Percentiles rank a stretch among this genome's conserved stretches.
These are phyloP conservation scores for Rhizopus arrhizus DNA, from an alignment of 371 early-diverging fungal genomes.

Conservation along the genomic window DNA sequence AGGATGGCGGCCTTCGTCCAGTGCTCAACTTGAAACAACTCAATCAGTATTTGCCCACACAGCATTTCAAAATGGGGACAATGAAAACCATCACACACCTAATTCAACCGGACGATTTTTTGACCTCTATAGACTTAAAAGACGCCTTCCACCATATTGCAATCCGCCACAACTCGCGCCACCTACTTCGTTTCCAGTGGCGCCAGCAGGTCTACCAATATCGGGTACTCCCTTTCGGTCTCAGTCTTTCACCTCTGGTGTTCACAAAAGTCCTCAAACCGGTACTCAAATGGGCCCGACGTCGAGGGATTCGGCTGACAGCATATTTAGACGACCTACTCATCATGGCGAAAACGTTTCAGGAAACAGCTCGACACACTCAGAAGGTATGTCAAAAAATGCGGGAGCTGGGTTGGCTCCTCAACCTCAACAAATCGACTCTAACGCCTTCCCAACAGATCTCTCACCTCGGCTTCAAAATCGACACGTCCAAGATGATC, in stretches of 20 bases:
- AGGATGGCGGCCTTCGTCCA: constrained; percentile 26
- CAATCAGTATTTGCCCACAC: constrained; percentile 19
- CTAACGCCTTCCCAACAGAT: no score
- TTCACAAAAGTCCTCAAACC: constrained; percentile 43
- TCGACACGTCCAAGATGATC: no score
- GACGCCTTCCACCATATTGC: constrained; percentile 30
- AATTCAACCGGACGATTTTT: constrained; percentile 23
- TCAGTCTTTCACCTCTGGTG: constrained; percentile 43
- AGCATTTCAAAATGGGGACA: constrained; percentile 28
- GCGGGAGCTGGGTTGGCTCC: no score
- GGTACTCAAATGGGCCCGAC: constrained; percentile 32
- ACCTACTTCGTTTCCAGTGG: constrained; percentile 49
- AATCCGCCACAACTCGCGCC: constrained; percentile 13
- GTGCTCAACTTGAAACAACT: constrained; percentile 27
- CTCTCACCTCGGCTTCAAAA: constrained; percentile 1
- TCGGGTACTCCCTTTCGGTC: constrained; percentile 46
- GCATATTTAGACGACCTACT: constrained; percentile 14
- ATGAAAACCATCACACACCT: constrained; percentile 20
- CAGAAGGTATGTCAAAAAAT: no score
- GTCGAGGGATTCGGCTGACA: constrained; percentile 1
- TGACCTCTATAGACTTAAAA: constrained; percentile 31
- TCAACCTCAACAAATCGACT: no score
- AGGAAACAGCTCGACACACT: neutral
- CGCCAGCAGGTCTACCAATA: constrained; percentile 43
- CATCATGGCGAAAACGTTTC: constrained; percentile 1